Evolutionary conservation across 345 rosid genomes (phyloP).

Genomic region (Eutrema heterophyllum): DNA sequence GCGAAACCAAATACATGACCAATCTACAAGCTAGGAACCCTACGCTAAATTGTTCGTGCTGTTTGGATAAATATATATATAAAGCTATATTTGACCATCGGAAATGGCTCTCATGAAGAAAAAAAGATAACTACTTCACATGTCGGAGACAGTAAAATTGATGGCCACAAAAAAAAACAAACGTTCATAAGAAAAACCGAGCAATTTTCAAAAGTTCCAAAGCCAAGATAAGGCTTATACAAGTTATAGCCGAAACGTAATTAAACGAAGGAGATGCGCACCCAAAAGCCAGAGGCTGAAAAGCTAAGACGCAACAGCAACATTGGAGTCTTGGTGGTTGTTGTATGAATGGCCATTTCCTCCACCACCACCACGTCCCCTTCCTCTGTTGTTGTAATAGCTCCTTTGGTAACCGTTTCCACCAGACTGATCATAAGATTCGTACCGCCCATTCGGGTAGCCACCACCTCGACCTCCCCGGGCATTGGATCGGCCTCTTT

Average conservation of each 20-base stretch:
- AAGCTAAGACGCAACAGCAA: conserved; percentile 19
- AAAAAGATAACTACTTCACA: background rate
- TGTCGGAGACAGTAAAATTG: background rate
- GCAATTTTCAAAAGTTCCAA: conserved; percentile 19
- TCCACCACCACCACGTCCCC: conserved; percentile 58
- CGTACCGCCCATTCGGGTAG: conserved; percentile 62
- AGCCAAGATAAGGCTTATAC: conserved; percentile 6
- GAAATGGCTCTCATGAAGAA: background rate
- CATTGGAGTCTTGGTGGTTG: conserved; percentile 21
- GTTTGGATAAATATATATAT: background rate
- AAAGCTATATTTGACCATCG: background rate
- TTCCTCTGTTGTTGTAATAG: conserved; percentile 60
- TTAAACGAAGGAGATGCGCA: background rate
- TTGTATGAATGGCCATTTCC: conserved; percentile 41
- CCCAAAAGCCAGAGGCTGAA: conserved; percentile 3
- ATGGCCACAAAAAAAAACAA: background rate
- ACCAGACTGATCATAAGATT: conserved; percentile 51
- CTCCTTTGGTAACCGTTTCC: conserved; percentile 64
- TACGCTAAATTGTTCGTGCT: background rate
- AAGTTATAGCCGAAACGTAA: background rate
- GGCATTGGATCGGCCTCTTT: conserved; percentile 54
- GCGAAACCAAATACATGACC: background rate
- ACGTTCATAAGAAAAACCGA: conserved; percentile 11
- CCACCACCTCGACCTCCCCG: conserved; percentile 78
- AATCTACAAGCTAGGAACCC: background rate